Conservation (phyloP, 306 rosid genomes). For the Spatholobus suberectus region DNA sequence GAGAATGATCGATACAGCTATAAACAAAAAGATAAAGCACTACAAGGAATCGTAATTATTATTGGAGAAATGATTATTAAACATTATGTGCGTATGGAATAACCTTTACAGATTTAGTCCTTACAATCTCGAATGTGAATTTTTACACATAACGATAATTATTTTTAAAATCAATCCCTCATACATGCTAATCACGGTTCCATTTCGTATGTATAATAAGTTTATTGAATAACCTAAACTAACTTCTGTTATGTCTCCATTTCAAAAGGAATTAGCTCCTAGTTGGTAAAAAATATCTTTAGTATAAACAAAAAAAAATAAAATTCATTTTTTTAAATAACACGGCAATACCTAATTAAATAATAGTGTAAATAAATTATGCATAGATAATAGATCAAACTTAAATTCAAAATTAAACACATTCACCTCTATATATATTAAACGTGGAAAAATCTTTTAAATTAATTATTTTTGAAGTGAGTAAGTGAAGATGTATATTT, state of each 20-base stretch:
- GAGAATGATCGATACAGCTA: conserved; percentile 16
- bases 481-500: background rate
- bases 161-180: background rate
- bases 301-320: background rate
- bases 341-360: background rate
- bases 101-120: background rate
- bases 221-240: background rate
- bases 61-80: conserved; percentile 1
- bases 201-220: background rate
- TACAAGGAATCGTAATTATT: conserved; percentile 17
- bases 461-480: background rate
- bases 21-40: conserved; percentile 23
- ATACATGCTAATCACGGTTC: background rate
- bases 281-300: background rate
- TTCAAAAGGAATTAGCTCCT: background rate
- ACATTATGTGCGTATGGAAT: background rate
- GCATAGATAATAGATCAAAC: background rate
- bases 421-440: background rate
- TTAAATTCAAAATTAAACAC: background rate
- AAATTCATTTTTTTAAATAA: no score
- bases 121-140: background rate
- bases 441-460: background rate
- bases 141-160: background rate
- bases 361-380: background rate
- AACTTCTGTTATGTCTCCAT: background rate